Evolutionary conservation across 2,329 filamentous ascomycete genomes (phyloP), one percentile per base, ranked within the genome.

Genomic region (Sarocladiaceae sp.): DNA sequence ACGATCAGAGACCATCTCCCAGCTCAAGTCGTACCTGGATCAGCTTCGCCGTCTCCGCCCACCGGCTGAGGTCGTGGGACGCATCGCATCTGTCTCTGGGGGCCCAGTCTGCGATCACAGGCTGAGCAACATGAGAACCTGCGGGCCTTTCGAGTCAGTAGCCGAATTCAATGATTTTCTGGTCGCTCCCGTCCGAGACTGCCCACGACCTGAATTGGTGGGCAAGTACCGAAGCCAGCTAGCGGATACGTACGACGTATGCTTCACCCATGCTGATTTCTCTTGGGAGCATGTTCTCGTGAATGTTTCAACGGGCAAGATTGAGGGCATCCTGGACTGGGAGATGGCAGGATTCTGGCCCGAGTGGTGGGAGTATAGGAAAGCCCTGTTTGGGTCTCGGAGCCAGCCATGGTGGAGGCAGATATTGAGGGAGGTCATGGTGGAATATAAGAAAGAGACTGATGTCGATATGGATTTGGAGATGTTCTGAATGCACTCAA

Each of bases 241-340:
- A 7, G 12, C 48, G n/a, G 46, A 48, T 23, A 32, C 10, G 7
- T 35, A 27, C 23, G 27, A 16, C 2, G 32, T 46, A 18, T 15
- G 34, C 10, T 62, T 65, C 19, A 58, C 59, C 3, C 61, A 62
- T 40, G 57, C 58, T 2, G 59, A 62, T 42, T 51, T 64, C 10
- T 61, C 59, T 19, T 51, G 56, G 10, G 50, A 56, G 6, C 63
- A 63, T 40, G 61, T 65, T 16, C 47, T 63, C 10, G 51, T 64
- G 11, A 55, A 62, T 44, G 51, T 57, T 1, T 43, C 57, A 1
- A 66, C 64, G 0, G 73, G 70, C 45, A 41, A 51, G 5, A 53
- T 82, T 5, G 61, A 51, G 0, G 80, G 78, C 1, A 46, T 82
- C 2, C 64, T 83, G 0, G 80, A 83, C 53, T 83, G 78, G 79